Base-by-base conservation (phyloP, 2,329 filamentous ascomycete species). In the Lojkania enalia region DNA sequence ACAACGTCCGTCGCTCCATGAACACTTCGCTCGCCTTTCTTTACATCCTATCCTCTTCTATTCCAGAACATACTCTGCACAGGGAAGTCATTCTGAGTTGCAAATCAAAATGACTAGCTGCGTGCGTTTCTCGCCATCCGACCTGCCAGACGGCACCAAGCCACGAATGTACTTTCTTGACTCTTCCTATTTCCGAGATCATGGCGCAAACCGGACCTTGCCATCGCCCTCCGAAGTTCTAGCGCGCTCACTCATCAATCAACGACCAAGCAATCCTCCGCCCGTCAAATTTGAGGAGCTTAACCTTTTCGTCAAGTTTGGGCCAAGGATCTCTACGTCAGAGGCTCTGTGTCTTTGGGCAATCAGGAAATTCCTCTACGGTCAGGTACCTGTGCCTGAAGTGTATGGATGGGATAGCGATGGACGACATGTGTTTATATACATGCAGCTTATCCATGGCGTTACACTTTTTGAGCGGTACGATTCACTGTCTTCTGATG, bases 401-500 rank as follows among this genome's bases (percentile, higher is more conserved):
- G 46, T 54, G n/a, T 54, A 51, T 42, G 51, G 43, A 31, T 54
- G 48, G 43, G 33, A 44, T 25, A 39, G 33, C 13, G 33, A 48
- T 13, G 42, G 27, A 27, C 23, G 21, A 32, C 18, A 51, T 23
- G 46, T 51, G 20, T 54, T 49, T 20, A 54, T 54, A 23, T 54
- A 54, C 36, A 51, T 54, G 51, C 42, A 51, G 36, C 48, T 54
- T 21, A 25, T 54, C 29, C 42, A 43, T 16, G 51, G 51, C 6
- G 23, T 31, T 33, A 51, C 51, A 18, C 51, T 54, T 31, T 15
- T 33, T 21, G 19, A 55, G 25, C 36, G 36, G 16, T 55, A 38
- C 19, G 18, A 23, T 18, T 39, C 35, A 33, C 11, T 53, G 20
- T 20, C n/a, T 31, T 19, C 2, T 33, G 13, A 23, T 9, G 48